Evolutionary conservation across 139 green algal genomes (phyloP).

Genomic region (Chlorella sp.): DNA sequence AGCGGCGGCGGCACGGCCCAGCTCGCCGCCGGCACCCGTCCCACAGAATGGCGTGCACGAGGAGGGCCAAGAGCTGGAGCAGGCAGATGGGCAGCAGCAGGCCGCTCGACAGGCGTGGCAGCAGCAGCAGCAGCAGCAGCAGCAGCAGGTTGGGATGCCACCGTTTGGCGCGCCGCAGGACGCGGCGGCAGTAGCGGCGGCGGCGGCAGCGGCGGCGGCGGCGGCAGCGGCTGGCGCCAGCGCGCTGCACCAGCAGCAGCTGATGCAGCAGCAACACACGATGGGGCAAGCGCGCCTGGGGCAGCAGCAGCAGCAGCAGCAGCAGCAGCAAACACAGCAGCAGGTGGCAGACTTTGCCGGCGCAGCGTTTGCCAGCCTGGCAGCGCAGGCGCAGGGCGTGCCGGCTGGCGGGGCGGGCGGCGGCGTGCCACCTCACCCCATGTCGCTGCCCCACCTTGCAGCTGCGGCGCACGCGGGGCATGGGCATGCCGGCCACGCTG

Average conservation of each 20-base stretch:
- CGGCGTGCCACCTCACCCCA: background rate
- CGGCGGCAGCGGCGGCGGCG: background rate
- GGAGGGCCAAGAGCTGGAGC: background rate
- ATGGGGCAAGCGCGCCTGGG: background rate
- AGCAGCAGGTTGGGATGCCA: background rate
- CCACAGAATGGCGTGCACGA: background rate
- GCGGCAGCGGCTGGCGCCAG: conserved; percentile 2
- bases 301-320: background rate
- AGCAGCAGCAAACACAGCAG: conserved; percentile 1
- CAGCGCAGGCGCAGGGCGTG: background rate
- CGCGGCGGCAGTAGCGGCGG: conserved; percentile 15
- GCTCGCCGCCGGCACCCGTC: background rate
- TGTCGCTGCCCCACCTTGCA: background rate
- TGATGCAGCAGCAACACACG: background rate
- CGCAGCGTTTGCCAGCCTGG: conserved; percentile 7
- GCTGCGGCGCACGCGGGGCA: background rate
- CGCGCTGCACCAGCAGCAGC: background rate
- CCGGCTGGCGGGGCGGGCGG: background rate
- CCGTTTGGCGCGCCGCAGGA: background rate
- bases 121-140: background rate
- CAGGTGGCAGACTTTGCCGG: background rate
- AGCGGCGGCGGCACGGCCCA: background rate
- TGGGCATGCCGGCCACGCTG: background rate
- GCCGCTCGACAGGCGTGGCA: background rate
- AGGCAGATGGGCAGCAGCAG: background rate